phyloP scores from a whole-genome alignment of 768 basidiomycete species.

The Pholiota microspora region DNA sequence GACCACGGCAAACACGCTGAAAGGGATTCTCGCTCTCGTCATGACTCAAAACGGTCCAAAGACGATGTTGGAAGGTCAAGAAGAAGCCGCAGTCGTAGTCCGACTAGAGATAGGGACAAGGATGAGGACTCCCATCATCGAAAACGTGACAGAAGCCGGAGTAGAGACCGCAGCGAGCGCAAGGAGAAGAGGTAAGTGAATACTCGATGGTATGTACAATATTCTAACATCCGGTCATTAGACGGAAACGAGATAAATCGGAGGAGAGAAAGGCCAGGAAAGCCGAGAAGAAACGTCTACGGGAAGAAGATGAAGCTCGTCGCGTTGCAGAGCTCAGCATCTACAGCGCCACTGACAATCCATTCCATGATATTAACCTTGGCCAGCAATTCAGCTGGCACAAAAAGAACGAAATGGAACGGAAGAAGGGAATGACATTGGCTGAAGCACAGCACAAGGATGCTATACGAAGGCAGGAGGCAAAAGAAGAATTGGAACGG shows the following conservation, averaged over 20 bases:
- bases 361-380: conserved; percentile 96
- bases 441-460: conserved; percentile 82
- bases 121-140: conserved; percentile 19
- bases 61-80: conserved; percentile 28
- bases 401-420: conserved; percentile 97
- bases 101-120: conserved; percentile 24
- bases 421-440: conserved; percentile 77
- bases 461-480: conserved; percentile 79
- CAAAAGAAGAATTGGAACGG: conserved; percentile 92
- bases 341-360: conserved; percentile 96
- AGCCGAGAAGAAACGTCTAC: conserved; percentile 80
- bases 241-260: conserved; percentile 85
- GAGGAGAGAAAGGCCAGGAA: conserved; percentile 83
- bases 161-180: conserved; percentile 33
- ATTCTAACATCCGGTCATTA: conserved; percentile 25
- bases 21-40: conserved; percentile 30
- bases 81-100: conserved; percentile 31
- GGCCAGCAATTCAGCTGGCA: conserved; percentile 98
- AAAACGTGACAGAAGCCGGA: conserved; percentile 33
- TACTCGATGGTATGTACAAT: conserved; percentile 7
- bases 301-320: conserved; percentile 87
- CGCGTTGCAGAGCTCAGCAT: conserved; percentile 93
- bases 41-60: conserved; percentile 25
- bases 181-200: conserved; percentile 46
- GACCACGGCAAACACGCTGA: conserved; percentile 35